phyloP scores from a whole-genome alignment of 768 basidiomycete species.

The Rubroboletus pulcherrimus region DNA sequence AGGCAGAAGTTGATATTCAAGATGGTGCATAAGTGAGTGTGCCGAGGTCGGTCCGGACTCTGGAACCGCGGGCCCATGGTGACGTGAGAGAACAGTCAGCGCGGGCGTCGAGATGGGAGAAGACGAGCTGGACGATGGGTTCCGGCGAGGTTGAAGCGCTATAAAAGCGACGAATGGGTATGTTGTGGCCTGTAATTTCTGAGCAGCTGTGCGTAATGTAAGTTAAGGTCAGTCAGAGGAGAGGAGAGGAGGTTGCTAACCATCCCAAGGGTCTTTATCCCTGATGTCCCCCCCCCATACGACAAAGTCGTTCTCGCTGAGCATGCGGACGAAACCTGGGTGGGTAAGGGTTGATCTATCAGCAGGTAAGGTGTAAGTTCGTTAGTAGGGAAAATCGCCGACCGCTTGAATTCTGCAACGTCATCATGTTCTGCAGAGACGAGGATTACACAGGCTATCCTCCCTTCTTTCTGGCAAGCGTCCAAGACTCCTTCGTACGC shows the following conservation, averaged over 20 bases:
- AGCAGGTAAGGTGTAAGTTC: not conserved
- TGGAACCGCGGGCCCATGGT: conserved; percentile 62
- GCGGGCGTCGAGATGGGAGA: conserved; percentile 40
- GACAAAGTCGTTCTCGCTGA: conserved; percentile 71
- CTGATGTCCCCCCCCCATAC: conserved; percentile 94
- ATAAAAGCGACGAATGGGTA: conserved; percentile 93
- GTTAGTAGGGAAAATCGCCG: conserved; percentile 10
- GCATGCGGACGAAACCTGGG: conserved; percentile 57
- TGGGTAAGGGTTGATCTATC: conserved; percentile 73
- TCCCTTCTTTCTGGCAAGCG: conserved; percentile 63
- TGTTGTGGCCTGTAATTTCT: conserved; percentile 82
- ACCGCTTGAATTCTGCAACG: conserved; percentile 83
- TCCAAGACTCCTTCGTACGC: conserved; percentile 79
- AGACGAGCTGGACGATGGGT: conserved; percentile 30
- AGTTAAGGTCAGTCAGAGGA: not conserved
- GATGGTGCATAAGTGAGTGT: conserved; percentile 56
- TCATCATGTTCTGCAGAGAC: conserved; percentile 91
- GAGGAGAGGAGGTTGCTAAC: conserved; percentile 30
- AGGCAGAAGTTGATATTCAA: conserved; percentile 71
- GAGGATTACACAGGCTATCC: conserved; percentile 76
- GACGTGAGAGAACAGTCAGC: conserved; percentile 81
- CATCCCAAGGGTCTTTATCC: conserved; percentile 77
- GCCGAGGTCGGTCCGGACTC: conserved; percentile 59
- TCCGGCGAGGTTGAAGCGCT: conserved; percentile 74
- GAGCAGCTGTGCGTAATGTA: conserved; percentile 39